These are phyloP conservation scores for Blastobotrys indianensis DNA, from an alignment of 1,139 yeast genomes.

Conservation along the genomic window DNA sequence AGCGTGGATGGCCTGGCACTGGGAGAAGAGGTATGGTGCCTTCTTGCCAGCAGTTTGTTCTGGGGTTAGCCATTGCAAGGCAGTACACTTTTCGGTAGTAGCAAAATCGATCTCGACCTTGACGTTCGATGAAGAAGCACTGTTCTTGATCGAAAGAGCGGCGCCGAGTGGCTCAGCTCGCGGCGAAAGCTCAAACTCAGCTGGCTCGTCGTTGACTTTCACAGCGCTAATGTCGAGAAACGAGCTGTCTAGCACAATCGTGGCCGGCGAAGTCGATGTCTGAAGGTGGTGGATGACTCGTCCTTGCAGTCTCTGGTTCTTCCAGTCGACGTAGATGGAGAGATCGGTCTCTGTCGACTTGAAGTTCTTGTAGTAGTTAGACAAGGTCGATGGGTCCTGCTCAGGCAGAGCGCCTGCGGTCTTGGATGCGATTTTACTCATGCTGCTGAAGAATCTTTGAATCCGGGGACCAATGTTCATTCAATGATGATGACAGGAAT, in stretches of 20 bases:
- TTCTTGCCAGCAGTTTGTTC: slow-evolving; percentile 72
- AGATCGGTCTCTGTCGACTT: slow-evolving; percentile 48
- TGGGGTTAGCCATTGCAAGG: slow-evolving; percentile 76
- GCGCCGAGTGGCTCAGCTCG: slow-evolving; percentile 66
- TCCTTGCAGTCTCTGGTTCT: slow-evolving; percentile 48
- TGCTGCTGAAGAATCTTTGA: too few relatives aligned
- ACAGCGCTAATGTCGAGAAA: slow-evolving; percentile 48
- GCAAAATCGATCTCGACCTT: slow-evolving; percentile 46
- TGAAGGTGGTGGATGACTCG: slow-evolving; percentile 45
- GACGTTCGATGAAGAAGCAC: slow-evolving; percentile 15
- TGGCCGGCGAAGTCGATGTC: slow-evolving; percentile 25
- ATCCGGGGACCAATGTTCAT: too few relatives aligned
- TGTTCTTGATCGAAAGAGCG: slow-evolving; percentile 41
- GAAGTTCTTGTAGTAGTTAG: slow-evolving; percentile 55
- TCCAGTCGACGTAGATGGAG: slow-evolving; percentile 53
- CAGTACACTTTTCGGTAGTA: slow-evolving; percentile 75
- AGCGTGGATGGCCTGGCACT: slow-evolving; percentile 88
- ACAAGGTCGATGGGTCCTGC: slow-evolving; percentile 65
- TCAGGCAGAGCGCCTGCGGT: slow-evolving; percentile 24
- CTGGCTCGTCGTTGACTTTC: slow-evolving; percentile 39
- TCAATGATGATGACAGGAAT: background rate
- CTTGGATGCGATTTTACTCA: slow-evolving; percentile 8
- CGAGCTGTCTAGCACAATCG: slow-evolving; percentile 63
- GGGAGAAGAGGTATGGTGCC: slow-evolving; percentile 77
- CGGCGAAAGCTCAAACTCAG: slow-evolving; percentile 39